A percentile compares a stretch with the other conserved stretches of the same genome.
Conservation (phyloP, 169 alveolate genomes). For the Eimeria mitis region DNA sequence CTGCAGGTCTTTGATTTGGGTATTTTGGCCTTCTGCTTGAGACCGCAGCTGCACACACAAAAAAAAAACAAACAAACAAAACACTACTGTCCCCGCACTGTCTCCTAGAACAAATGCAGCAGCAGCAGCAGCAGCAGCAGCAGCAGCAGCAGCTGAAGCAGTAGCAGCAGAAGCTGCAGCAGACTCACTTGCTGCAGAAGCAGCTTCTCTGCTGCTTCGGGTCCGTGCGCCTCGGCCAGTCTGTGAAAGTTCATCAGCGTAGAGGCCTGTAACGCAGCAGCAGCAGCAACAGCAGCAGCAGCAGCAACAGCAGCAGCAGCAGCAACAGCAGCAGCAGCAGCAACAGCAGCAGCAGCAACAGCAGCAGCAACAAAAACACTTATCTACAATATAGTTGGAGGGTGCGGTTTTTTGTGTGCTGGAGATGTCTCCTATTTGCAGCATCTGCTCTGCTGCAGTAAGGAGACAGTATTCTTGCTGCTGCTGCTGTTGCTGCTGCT, state of each 20-base stretch:
- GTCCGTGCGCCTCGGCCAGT: slow-evolving; percentile 65
- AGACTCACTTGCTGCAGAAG: slow-evolving; percentile 54
- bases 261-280: slow-evolving; percentile 43
- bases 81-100: not conserved
- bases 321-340: not conserved
- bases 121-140: slow-evolving; percentile 1
- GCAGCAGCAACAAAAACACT: too few species aligned
- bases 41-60: not conserved
- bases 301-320: slow-evolving; percentile 6
- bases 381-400: too few species aligned
- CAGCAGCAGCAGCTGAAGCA: not conserved
- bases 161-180: slow-evolving; percentile 43
- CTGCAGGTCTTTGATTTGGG: slow-evolving; percentile 6
- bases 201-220: slow-evolving; percentile 59
- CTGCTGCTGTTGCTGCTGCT: not conserved
- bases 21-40: slow-evolving; percentile 20
- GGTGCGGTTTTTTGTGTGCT: not conserved
- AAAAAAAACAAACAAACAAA: not conserved
- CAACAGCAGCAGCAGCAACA: not conserved
- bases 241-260: slow-evolving; percentile 47
- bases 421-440: not conserved
- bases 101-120: not conserved
- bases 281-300: slow-evolving; percentile 29
- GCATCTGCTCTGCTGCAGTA: not conserved
- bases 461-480: not conserved